phyloP scores from a whole-genome alignment of 805 yeast species.

The Wickerhamomyces sydowiorum region DNA sequence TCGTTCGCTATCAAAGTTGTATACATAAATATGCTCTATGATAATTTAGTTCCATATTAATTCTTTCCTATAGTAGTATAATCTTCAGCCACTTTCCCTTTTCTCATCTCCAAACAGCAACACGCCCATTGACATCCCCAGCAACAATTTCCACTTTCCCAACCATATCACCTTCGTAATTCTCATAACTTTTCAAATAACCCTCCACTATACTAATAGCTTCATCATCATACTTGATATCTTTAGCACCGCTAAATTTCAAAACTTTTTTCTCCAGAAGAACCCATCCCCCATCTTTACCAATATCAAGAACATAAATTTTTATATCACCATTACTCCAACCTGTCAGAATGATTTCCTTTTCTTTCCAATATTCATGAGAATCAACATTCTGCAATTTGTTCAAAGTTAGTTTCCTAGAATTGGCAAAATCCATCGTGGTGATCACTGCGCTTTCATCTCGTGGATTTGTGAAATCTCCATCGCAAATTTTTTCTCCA shows the following conservation, averaged over 20 bases:
- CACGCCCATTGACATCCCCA: conserved; percentile 50
- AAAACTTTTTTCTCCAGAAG: conserved; percentile 17
- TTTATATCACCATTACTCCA: conserved; percentile 25
- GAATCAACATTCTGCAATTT: conserved; percentile 22
- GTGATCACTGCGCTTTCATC: no score
- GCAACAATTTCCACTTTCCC: conserved; percentile 39
- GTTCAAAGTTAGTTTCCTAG: conserved; percentile 19
- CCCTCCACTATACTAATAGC: conserved; percentile 28
- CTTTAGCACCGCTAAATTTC: conserved; percentile 15
- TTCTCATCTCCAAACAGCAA: conserved; percentile 39
- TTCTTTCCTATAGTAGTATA: background rate
- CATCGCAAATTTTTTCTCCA: conserved; percentile 36
- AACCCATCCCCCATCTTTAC: conserved; percentile 17
- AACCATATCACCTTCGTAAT: conserved; percentile 30
- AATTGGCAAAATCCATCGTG: conserved; percentile 21
- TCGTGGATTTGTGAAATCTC: no score
- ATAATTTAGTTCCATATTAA: no score
- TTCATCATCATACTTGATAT: conserved; percentile 7
- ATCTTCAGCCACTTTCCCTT: background rate
- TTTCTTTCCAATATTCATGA: conserved; percentile 34
- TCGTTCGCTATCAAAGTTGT: no score
- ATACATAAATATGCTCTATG: no score
- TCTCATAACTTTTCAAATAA: conserved; percentile 24
- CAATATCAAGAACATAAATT: conserved; percentile 26
- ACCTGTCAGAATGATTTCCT: conserved; percentile 32